Percentiles rank a stretch among this genome's conserved stretches.
These are phyloP conservation scores for Kwoniella shandongensis DNA, from an alignment of 768 basidiomycete genomes.

Conservation along the genomic window DNA sequence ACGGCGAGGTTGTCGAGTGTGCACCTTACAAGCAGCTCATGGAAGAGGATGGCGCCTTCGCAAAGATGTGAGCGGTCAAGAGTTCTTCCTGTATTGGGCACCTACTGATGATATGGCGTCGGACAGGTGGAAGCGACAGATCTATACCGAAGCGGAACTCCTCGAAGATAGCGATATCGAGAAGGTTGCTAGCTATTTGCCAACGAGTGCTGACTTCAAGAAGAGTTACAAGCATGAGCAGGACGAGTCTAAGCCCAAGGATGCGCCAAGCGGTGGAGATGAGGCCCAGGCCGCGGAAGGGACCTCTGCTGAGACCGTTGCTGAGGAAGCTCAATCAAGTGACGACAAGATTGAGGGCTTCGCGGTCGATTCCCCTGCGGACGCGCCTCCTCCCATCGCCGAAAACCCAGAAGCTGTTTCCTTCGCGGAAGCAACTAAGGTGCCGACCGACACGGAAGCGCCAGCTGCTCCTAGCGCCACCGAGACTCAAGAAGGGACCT, in stretches of 20 bases:
- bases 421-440: conserved; percentile 22
- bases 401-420: conserved; percentile 12
- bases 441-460: background rate
- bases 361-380: conserved; percentile 8
- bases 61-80: conserved; percentile 60
- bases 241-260: conserved; percentile 1
- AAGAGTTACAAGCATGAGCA: conserved; percentile 8
- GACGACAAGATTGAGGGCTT: conserved; percentile 47
- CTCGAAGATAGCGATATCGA: conserved; percentile 23
- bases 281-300: background rate
- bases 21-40: conserved; percentile 71
- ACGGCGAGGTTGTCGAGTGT: conserved; percentile 77
- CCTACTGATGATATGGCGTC: background rate
- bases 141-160: conserved; percentile 63
- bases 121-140: conserved; percentile 84
- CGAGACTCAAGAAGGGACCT: background rate
- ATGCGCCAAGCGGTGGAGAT: background rate
- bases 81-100: background rate
- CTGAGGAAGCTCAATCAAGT: conserved; percentile 55
- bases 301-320: background rate
- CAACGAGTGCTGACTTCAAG: conserved; percentile 8
- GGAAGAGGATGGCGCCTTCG: conserved; percentile 59
- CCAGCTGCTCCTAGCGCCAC: background rate
- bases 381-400: conserved; percentile 2
- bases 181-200: conserved; percentile 12